Evolutionary conservation across 169 alveolate genomes (phyloP).

Genomic region (Toxoplasma gondii): DNA sequence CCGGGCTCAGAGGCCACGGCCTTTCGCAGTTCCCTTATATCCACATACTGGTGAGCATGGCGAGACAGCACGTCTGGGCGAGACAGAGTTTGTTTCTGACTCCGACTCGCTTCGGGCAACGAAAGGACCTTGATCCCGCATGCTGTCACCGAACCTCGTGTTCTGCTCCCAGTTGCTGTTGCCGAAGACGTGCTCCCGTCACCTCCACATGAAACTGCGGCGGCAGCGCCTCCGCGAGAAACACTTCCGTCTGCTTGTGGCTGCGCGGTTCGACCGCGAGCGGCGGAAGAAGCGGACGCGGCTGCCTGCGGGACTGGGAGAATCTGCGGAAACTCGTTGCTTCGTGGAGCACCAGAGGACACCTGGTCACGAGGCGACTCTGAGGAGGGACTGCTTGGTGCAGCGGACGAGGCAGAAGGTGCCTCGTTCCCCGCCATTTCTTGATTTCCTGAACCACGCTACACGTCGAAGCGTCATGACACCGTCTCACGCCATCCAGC

Average conservation of each 20-base stretch:
- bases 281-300: background rate
- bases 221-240: background rate
- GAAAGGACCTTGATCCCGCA: background rate
- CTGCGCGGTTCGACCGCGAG: background rate
- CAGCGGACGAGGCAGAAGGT: background rate
- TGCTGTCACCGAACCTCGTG: background rate
- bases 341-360: background rate
- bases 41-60: background rate
- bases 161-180: background rate
- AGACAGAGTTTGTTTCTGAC: background rate
- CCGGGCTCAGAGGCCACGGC: background rate
- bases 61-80: background rate
- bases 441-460: background rate
- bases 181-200: background rate
- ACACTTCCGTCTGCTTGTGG: background rate
- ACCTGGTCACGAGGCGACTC: background rate
- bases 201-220: background rate
- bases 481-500: no score
- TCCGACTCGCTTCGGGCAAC: background rate
- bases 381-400: background rate
- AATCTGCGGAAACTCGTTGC: background rate
- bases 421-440: background rate
- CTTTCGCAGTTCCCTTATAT: constrained; percentile 10
- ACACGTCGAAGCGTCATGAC: background rate
- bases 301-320: background rate